phyloP scores from a whole-genome alignment of 306 rosid species.

The Mimosa bimucronata region DNA sequence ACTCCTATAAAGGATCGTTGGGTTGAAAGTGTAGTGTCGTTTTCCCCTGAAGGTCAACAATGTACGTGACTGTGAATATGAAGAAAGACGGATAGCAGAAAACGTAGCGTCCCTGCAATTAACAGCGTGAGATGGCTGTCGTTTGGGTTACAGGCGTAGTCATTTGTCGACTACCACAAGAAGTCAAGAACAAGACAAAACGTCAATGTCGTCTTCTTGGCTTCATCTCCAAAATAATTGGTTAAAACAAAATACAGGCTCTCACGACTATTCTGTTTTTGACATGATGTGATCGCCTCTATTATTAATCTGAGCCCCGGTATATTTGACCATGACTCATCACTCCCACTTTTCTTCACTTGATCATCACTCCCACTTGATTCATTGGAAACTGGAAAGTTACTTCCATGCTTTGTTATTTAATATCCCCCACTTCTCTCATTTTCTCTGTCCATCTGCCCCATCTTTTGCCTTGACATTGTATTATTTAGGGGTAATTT shows the following conservation, averaged over 20 bases:
- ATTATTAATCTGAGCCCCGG: too few species aligned
- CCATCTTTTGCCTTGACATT: too few species aligned
- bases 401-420: too few species aligned
- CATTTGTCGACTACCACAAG: not conserved
- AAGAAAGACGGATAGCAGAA: not conserved
- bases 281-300: too few species aligned
- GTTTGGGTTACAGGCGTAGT: not conserved
- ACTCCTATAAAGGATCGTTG: not conserved
- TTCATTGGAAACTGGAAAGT: too few species aligned
- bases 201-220: not conserved
- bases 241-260: not conserved
- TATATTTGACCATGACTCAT: too few species aligned
- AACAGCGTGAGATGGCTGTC: not conserved
- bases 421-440: too few species aligned
- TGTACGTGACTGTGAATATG: not conserved
- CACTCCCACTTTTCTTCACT: too few species aligned
- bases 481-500: too few species aligned
- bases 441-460: too few species aligned
- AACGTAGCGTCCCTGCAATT: not conserved
- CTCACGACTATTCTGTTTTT: not conserved
- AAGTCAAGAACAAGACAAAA: not conserved
- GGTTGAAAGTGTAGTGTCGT: not conserved
- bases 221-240: not conserved
- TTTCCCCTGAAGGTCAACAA: not conserved
- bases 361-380: too few species aligned